These are phyloP conservation scores for Miamiensis avidus DNA, from an alignment of 169 alveolate species.

Conservation along the genomic window DNA sequence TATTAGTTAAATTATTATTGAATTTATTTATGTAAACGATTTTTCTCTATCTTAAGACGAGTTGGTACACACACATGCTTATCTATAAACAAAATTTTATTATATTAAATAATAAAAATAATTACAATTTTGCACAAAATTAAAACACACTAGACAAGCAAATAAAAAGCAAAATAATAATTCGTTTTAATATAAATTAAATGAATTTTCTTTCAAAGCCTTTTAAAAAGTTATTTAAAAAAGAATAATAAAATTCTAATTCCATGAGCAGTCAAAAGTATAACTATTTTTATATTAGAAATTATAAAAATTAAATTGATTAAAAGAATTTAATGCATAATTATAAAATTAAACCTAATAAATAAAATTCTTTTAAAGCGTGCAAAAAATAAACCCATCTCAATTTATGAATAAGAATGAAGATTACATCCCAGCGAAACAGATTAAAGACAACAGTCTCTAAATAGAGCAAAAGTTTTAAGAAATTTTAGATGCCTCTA, in stretches of 20 bases:
- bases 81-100: too few species aligned
- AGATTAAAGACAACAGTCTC: too few species aligned
- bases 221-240: too few species aligned
- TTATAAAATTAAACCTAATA: too few species aligned
- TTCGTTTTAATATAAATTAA: too few species aligned
- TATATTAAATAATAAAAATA: too few species aligned
- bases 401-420: slow-evolving; percentile 14
- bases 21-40: too few species aligned
- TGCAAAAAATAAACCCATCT: slow-evolving; percentile 5
- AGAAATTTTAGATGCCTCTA: slow-evolving; percentile 23
- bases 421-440: not conserved
- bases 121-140: not conserved
- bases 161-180: not conserved
- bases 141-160: not conserved
- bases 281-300: too few species aligned
- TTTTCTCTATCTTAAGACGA: too few species aligned
- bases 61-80: too few species aligned
- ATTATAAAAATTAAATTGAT: too few species aligned
- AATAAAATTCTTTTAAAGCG: not conserved
- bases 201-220: not conserved
- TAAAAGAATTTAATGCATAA: not conserved
- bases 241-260: not conserved
- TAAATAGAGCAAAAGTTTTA: slow-evolving; percentile 28
- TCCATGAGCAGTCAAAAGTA: not conserved
- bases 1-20: too few species aligned